These are phyloP conservation scores for Polytrichum formosum DNA, from an alignment of 225 moss, liverwort and hornwort species.

Conservation along the genomic window DNA sequence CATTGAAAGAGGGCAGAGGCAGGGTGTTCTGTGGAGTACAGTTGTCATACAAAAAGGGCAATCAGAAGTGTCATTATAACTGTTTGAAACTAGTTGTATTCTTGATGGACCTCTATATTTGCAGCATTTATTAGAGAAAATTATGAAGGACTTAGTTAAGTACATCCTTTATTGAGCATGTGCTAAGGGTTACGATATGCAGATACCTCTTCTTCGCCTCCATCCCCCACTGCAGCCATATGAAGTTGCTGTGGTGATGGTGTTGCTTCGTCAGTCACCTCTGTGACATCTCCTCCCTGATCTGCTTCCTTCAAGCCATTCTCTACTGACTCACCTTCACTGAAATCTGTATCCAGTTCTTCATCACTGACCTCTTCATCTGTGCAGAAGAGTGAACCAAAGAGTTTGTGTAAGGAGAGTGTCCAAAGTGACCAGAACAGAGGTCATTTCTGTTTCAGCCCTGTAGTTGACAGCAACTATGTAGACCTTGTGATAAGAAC, in stretches of 20 bases:
- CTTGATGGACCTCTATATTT: too few relatives aligned
- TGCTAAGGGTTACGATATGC: neutral
- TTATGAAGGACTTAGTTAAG: too few relatives aligned
- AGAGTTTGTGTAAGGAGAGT: too few relatives aligned
- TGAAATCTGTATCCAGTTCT: slow-evolving; percentile 6
- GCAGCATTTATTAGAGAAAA: too few relatives aligned
- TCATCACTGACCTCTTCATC: slow-evolving; percentile 16
- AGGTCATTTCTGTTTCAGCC: neutral
- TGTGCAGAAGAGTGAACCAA: neutral
- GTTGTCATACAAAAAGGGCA: too few relatives aligned
- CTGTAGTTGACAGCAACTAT: neutral
- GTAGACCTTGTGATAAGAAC: neutral
- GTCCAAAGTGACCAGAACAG: neutral
- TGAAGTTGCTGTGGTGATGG: slow-evolving; percentile 18
- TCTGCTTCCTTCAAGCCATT: slow-evolving; percentile 3
- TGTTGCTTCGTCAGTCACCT: slow-evolving; percentile 13
- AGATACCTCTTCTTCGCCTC: slow-evolving; percentile 26
- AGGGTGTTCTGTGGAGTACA: too few relatives aligned
- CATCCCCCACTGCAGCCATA: slow-evolving; percentile 15
- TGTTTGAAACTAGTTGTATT: too few relatives aligned
- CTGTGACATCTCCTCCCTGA: slow-evolving; percentile 7
- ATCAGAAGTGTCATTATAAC: too few relatives aligned
- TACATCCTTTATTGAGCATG: neutral
- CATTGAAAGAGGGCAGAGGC: too few relatives aligned
- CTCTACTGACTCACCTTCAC: neutral